Evolutionary conservation across 2,329 filamentous ascomycete genomes (phyloP).

Genomic region (Aspergillus hortae): DNA sequence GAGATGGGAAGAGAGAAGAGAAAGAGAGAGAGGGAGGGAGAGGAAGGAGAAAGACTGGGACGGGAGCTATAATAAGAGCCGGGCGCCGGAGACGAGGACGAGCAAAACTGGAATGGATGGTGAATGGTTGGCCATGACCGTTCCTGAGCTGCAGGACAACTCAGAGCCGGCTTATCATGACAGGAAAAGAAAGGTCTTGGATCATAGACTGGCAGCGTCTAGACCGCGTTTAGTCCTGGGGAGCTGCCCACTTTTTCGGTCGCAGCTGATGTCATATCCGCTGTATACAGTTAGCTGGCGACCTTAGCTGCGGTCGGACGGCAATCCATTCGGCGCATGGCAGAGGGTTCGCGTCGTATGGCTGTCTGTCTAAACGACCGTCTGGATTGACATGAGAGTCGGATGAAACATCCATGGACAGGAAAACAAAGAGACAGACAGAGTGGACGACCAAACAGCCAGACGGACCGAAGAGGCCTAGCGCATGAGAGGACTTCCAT

Average conservation of each 20-base stretch:
- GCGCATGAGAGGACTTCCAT: too few species aligned
- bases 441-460: background rate
- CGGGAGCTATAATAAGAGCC: background rate
- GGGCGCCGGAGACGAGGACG: background rate
- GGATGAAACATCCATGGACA: background rate
- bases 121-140: background rate
- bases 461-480: too few species aligned
- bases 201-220: background rate
- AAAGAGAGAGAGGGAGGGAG: background rate
- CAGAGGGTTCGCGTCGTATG: too few species aligned
- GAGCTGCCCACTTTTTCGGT: background rate
- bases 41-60: background rate
- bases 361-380: too few species aligned
- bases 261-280: background rate
- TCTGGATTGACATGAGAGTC: too few species aligned
- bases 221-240: background rate
- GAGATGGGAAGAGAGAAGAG: slow-evolving; percentile 1
- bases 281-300: background rate
- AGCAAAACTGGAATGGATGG: slow-evolving; percentile 3
- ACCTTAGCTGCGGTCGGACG: background rate
- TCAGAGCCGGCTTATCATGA: slow-evolving; percentile 5
- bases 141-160: slow-evolving; percentile 4
- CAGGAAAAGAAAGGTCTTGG: background rate
- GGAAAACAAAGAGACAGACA: background rate
- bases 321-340: background rate